Evolutionary conservation across 2,329 filamentous ascomycete genomes (phyloP).

Genomic region (Talaromyces albobiverticillius): DNA sequence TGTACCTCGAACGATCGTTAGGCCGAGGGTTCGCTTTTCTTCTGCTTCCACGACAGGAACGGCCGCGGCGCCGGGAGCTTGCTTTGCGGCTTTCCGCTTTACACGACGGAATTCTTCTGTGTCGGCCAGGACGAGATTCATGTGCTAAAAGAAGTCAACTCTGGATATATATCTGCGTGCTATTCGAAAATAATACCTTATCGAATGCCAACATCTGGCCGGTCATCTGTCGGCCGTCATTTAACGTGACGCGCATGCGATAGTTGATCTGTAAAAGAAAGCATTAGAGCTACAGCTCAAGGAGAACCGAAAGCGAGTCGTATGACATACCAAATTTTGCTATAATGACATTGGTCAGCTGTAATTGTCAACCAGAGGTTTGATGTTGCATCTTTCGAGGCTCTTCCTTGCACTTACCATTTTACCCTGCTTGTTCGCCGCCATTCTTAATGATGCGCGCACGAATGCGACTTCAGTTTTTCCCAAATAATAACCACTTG

Average conservation of each 20-base stretch:
- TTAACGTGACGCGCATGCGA: constrained; percentile 95
- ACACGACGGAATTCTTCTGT: constrained; percentile 96
- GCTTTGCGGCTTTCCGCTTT: constrained; percentile 77
- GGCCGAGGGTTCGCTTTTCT: constrained; percentile 94
- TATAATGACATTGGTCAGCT: constrained; percentile 55
- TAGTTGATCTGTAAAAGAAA: constrained; percentile 78
- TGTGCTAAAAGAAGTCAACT: constrained; percentile 62
- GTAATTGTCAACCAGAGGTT: constrained; percentile 50
- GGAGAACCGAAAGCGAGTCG: neutral
- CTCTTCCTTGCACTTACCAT: constrained; percentile 70
- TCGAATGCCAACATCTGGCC: constrained; percentile 98
- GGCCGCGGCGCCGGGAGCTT: constrained; percentile 55
- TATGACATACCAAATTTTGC: constrained; percentile 62
- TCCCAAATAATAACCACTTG: constrained; percentile 21
- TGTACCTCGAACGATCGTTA: constrained; percentile 91
- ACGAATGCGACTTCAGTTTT: constrained; percentile 44
- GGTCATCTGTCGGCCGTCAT: constrained; percentile 93
- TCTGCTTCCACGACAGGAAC: constrained; percentile 76
- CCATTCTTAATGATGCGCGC: constrained; percentile 45
- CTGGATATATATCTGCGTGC: neutral
- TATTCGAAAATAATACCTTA: constrained; percentile 63
- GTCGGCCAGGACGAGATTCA: constrained; percentile 98
- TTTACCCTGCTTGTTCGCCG: constrained; percentile 92
- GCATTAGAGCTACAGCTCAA: neutral
- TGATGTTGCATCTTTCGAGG: neutral